These are phyloP conservation scores for Alternaria solani DNA, from an alignment of 2,329 filamentous ascomycete species.

Conservation along the genomic window DNA sequence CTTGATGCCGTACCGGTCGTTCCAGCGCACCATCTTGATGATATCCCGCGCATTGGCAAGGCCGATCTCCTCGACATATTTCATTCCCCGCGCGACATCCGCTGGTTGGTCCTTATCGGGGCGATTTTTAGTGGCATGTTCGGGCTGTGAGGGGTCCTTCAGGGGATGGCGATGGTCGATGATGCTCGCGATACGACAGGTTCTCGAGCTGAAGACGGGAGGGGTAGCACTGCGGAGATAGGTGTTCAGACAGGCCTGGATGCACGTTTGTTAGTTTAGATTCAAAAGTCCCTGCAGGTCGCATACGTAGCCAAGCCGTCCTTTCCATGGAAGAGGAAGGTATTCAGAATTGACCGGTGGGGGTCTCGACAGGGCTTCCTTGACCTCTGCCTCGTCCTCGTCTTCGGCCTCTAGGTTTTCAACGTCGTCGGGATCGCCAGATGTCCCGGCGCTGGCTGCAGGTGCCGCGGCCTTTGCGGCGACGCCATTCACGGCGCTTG, in stretches of 20 bases:
- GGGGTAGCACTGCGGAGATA: slow-evolving; percentile 84
- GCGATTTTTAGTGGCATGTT: slow-evolving; percentile 85
- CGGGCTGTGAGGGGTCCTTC: slow-evolving; percentile 74
- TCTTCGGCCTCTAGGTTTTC: slow-evolving; percentile 55
- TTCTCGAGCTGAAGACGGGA: slow-evolving; percentile 88
- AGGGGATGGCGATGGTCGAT: slow-evolving; percentile 87
- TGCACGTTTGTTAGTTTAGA: slow-evolving; percentile 26
- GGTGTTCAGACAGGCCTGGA: slow-evolving; percentile 85
- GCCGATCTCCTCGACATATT: slow-evolving; percentile 79
- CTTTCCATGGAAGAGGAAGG: slow-evolving; percentile 89
- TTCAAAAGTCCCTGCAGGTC: slow-evolving; percentile 19
- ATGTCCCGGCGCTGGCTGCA: slow-evolving; percentile 24
- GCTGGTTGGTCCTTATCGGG: slow-evolving; percentile 77
- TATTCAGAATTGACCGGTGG: slow-evolving; percentile 84
- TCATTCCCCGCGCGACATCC: slow-evolving; percentile 70
- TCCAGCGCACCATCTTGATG: slow-evolving; percentile 87
- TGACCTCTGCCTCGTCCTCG: slow-evolving; percentile 65
- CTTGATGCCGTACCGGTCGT: slow-evolving; percentile 87
- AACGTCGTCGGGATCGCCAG: slow-evolving; percentile 59
- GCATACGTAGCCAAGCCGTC: slow-evolving; percentile 84
- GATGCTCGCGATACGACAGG: slow-evolving; percentile 89
- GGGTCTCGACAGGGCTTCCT: slow-evolving; percentile 67
- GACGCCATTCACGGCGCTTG: slow-evolving; percentile 20
- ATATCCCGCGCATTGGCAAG: slow-evolving; percentile 85
- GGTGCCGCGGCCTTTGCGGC: slow-evolving; percentile 27